These are phyloP conservation scores for Hygrophorus pudorinus DNA, from an alignment of 768 basidiomycete genomes.

Conservation along the genomic window DNA sequence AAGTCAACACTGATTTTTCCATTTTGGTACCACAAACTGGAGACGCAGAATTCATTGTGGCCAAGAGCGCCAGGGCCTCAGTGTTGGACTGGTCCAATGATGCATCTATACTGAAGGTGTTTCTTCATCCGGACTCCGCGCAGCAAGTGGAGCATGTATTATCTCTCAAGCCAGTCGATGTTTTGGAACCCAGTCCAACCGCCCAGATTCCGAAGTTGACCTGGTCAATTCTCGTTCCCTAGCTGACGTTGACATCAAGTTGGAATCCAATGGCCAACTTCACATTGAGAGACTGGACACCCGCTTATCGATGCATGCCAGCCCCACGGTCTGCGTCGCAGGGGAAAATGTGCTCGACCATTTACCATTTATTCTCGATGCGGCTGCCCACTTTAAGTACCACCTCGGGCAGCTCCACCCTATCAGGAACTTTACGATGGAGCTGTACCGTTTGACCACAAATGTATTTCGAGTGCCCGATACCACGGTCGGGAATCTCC, in stretches of 20 bases:
- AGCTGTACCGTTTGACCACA: conserved; percentile 11
- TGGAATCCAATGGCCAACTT: not conserved
- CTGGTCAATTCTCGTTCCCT: not conserved
- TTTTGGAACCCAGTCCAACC: not conserved
- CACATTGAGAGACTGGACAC: conserved; percentile 5
- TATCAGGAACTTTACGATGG: conserved; percentile 12
- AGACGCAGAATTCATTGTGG: not conserved
- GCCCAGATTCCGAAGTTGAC: not conserved
- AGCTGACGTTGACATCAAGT: not conserved
- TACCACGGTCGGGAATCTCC: conserved; percentile 1
- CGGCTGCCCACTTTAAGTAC: conserved; percentile 17
- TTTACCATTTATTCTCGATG: conserved; percentile 2
- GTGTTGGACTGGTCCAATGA: not conserved
- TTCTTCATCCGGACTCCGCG: not conserved
- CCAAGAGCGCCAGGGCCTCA: not conserved
- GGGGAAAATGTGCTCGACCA: not conserved
- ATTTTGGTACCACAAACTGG: conserved; percentile 1
- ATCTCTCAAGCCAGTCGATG: not conserved
- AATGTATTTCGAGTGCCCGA: not conserved
- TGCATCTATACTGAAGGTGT: not conserved
- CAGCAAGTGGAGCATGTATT: not conserved
- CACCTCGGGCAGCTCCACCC: conserved; percentile 18
- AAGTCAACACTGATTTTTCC: not conserved
- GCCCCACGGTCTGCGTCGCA: not conserved
- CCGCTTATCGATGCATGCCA: not conserved